Evolutionary conservation across 352 stramenopile species (phyloP), one percentile per base, ranked within the genome.

Genomic region (Phytophthora sp.): DNA sequence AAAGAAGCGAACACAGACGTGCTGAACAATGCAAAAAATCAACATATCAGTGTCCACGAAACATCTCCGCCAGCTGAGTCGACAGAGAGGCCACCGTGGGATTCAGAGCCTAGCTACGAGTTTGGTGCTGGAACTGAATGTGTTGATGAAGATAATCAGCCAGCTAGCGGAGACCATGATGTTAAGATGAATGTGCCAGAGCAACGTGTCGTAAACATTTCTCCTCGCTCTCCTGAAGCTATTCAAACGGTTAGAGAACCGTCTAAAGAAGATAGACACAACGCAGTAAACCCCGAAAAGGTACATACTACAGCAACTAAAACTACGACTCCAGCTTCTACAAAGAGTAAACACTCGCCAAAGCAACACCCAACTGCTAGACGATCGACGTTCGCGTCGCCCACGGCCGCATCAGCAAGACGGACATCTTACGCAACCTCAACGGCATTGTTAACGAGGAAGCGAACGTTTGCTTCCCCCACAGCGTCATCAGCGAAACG

Each of bases 91-190:
- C 45, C 57, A 10, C 34, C 42, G 4, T 62, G 63, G 49, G 31
- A 10, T 18, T 66, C 56, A 20, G 56, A 73, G 42, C 55, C 56
- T 45, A 49, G 65, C 32, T 64, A 42, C 48, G 62, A 79, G 27
- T 66, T 70, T 52, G 53, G 66, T 7, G 28, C 27, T 46, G 34
- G 28, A 27, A 43, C 39, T 45, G 49, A 65, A 13, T 59, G 46
- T 24, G n/a, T 39, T 21, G 35, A 52, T 15, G 51, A 54, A 1
- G 24, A 45, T 4, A 24, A 60, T 5, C 21, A 51, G 20, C 17
- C 49, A 31, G 24, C 42, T 26, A 27, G 31, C 9, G 41, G 32
- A 23, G 30, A 57, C 28, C 42, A 65, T 54, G 63, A 73, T 41
- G 31, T 51, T n/a, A 39, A 71, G 11, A 68, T 64, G 50, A 27